Evolutionary conservation across 2,329 filamentous ascomycete genomes (phyloP).

Genomic region (Ascochyta pisi): DNA sequence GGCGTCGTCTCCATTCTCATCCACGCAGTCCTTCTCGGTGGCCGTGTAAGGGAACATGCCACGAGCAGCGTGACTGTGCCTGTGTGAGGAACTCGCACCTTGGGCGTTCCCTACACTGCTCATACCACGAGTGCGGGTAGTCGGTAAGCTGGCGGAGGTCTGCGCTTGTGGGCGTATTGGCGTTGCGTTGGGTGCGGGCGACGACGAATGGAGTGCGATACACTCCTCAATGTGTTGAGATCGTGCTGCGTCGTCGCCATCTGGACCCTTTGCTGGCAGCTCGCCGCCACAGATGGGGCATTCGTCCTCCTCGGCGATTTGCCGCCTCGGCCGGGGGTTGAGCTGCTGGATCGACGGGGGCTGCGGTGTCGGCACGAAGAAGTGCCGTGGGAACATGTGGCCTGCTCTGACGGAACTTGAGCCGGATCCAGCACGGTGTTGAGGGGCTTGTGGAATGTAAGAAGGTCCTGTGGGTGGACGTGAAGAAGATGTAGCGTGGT

Average conservation of each 20-base stretch:
- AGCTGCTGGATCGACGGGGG: constrained; percentile 23
- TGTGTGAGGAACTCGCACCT: constrained; percentile 30
- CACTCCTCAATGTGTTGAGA: constrained; percentile 56
- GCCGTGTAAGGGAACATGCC: constrained; percentile 62
- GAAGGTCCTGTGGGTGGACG: constrained; percentile 13
- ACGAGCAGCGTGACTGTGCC: constrained; percentile 35
- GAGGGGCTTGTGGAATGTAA: constrained; percentile 1
- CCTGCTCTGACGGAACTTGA: constrained; percentile 21
- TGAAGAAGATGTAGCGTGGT: constrained; percentile 20
- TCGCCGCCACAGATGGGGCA: constrained; percentile 79
- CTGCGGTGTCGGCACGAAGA: constrained; percentile 20
- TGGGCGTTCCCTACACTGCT: constrained; percentile 37
- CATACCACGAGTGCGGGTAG: constrained; percentile 43
- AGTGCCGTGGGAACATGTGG: constrained; percentile 26
- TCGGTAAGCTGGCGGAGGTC: constrained; percentile 37
- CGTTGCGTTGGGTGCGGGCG: constrained; percentile 24
- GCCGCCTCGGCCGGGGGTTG: constrained; percentile 31
- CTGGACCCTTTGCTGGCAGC: constrained; percentile 61
- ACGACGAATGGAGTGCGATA: constrained; percentile 43
- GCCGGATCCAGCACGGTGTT: constrained; percentile 15
- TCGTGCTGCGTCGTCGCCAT: constrained; percentile 50
- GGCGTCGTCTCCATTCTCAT: constrained; percentile 58
- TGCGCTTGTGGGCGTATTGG: constrained; percentile 16
- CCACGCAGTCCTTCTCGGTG: constrained; percentile 69
- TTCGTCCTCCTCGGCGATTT: constrained; percentile 72